Evolutionary conservation across 2,329 filamentous ascomycete species (phyloP).

Genomic region (Nemania sp.): DNA sequence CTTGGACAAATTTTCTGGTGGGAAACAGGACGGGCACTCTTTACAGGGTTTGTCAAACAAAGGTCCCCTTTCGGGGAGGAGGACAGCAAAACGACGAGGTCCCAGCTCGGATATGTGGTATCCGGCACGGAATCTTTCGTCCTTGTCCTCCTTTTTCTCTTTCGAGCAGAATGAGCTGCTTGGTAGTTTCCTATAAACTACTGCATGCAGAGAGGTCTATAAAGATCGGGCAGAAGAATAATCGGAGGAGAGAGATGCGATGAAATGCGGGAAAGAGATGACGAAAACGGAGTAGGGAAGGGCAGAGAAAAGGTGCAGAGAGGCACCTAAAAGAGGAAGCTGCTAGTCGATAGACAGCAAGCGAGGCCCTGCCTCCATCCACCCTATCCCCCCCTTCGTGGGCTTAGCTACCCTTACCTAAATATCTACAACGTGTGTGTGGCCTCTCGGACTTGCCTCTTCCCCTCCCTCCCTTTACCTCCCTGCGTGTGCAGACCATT

Average conservation of each 20-base stretch:
- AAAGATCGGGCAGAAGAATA: slow-evolving; percentile 3
- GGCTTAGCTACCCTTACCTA: slow-evolving; percentile 7
- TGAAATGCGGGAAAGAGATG: not conserved
- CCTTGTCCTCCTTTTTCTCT: not conserved
- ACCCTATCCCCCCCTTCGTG: not conserved
- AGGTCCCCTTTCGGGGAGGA: not conserved
- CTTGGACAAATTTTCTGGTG: slow-evolving; percentile 15
- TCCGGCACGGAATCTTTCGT: not conserved
- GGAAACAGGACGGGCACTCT: slow-evolving; percentile 1
- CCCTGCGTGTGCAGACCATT: not conserved
- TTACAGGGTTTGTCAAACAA: not conserved
- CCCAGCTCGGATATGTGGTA: not conserved
- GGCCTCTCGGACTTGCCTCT: not conserved
- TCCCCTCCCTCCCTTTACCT: not conserved
- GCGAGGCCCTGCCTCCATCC: not conserved
- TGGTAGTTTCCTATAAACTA: slow-evolving; percentile 5
- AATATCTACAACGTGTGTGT: slow-evolving; percentile 11
- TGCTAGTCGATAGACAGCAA: not conserved
- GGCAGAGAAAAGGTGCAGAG: not conserved
- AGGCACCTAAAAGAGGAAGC: not conserved
- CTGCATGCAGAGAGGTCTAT: slow-evolving; percentile 4
- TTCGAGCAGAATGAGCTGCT: slow-evolving; percentile 16
- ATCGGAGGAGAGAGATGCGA: not conserved
- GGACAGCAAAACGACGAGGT: not conserved
- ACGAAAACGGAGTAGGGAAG: not conserved